Evolutionary conservation across 2,329 filamentous ascomycete species (phyloP).

Genomic region (Sporothrix variecibatus): DNA sequence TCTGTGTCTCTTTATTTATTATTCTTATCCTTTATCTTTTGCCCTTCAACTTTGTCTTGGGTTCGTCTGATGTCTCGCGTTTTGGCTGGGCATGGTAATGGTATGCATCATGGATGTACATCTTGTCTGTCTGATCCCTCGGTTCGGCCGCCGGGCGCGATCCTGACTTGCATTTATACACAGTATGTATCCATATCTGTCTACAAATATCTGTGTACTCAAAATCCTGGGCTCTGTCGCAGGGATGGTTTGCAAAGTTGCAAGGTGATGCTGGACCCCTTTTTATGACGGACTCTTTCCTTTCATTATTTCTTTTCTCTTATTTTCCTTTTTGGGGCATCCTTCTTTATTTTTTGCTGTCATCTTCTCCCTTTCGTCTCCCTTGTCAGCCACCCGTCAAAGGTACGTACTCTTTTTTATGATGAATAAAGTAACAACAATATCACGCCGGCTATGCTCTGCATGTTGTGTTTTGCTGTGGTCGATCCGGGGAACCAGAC

Average conservation of each 20-base stretch:
- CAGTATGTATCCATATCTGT: background rate
- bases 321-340: background rate
- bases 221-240: background rate
- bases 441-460: conserved; percentile 11
- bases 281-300: background rate
- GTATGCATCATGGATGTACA: background rate
- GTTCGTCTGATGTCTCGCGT: conserved; percentile 8
- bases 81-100: background rate
- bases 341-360: background rate
- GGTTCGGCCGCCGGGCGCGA: conserved; percentile 1
- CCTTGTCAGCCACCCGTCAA: conserved; percentile 15
- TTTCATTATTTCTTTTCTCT: background rate
- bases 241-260: background rate
- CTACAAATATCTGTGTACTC: background rate
- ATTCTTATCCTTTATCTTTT: no score
- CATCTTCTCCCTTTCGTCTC: background rate
- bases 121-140: background rate
- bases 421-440: background rate
- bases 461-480: background rate
- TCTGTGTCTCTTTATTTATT: background rate
- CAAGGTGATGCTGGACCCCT: background rate
- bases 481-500: conserved; percentile 2
- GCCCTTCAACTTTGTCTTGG: background rate
- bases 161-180: conserved; percentile 8
- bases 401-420: background rate